A percentile compares a stretch with the other conserved stretches of the same genome.
phyloP scores from a whole-genome alignment of 768 basidiomycete species.

The Symmetrospora coprosmae region DNA sequence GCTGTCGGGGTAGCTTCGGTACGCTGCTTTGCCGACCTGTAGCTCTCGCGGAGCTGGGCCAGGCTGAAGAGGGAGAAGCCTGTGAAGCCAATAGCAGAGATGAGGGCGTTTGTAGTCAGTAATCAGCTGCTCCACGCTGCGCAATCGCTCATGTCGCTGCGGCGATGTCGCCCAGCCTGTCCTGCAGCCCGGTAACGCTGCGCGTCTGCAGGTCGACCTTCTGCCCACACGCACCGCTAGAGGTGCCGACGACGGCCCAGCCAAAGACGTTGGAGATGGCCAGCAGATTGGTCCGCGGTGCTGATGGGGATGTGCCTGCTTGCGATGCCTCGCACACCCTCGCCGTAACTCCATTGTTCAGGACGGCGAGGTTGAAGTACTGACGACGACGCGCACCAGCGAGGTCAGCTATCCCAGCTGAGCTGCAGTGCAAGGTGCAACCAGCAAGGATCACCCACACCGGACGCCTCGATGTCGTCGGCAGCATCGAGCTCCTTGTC shows the following conservation, averaged over 20 bases:
- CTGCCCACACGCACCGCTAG: neutral
- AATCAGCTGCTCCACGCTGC: neutral
- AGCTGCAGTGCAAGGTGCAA: neutral
- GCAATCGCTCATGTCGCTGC: neutral
- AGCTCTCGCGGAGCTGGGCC: neutral
- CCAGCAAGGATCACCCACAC: neutral
- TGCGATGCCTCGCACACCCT: neutral
- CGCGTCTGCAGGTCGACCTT: neutral
- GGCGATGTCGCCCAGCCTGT: neutral
- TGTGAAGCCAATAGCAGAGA: constrained; percentile 7
- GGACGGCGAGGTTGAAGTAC: constrained; percentile 15
- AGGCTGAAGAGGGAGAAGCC: constrained; percentile 32
- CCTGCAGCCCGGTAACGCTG: neutral
- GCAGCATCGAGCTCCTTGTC: constrained; percentile 18
- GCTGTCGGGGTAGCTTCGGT: neutral
- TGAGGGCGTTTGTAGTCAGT: neutral
- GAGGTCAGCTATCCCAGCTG: neutral
- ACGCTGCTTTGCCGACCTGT: constrained; percentile 12
- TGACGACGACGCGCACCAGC: neutral
- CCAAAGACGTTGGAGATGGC: constrained; percentile 26
- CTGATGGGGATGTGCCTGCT: neutral
- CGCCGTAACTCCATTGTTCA: constrained; percentile 16
- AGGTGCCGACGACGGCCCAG: constrained; percentile 2
- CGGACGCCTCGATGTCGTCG: constrained; percentile 20
- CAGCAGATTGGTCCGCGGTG: constrained; percentile 13